Evolutionary conservation across 2,329 filamentous ascomycete species (phyloP), one percentile per base, ranked within the genome.

Genomic region (Paracoccidioides brasiliensis): DNA sequence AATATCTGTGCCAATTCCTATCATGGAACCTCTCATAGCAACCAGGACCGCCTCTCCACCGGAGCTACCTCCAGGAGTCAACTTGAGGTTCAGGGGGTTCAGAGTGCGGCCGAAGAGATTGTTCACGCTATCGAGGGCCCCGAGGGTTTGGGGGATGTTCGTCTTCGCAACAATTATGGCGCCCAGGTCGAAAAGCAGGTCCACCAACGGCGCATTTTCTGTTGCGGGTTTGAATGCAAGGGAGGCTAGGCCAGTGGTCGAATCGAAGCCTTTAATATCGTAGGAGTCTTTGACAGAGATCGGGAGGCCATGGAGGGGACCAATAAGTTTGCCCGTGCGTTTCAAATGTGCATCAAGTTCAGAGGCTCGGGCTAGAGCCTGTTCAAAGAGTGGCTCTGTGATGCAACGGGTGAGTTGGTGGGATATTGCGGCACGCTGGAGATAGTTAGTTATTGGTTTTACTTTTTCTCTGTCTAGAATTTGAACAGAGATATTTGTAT

Each of bases 81-180:
- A 72, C 22, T 74, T 70, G 0, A 79, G 74, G 57, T 85, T 85
- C 56, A 78, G 72, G 0, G 85, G 84, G 62, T 85, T 86, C 3
- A 85, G 69, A 0, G 80, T 80, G 38, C 79, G 75, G 1, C 82
- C 83, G 56, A 81, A 82, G 22, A 85, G 63, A 62, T 83, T 78
- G 65, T 83, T 85, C 43, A 79, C 74, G 4, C 75, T 78, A 63
- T 85, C 82, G 43, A 81, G 66, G 6, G 74, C 73, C 61, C 72
- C 72, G 56, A 81, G 67, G 0, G 78, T 79, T 58, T 82, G 79
- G 1, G 84, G 83, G 2, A 87, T 73, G 61, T 86, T 86, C 0
- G 84, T 87, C 68, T 87, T 87, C 60, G 80, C 77, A 60, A 86
- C 84, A n/a, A 84, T 69, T 0, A 88, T 75, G 0, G 84, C 84